phyloP scores from a whole-genome alignment of 495 filamentous ascomycete genomes.

The Penicillium soppii region DNA sequence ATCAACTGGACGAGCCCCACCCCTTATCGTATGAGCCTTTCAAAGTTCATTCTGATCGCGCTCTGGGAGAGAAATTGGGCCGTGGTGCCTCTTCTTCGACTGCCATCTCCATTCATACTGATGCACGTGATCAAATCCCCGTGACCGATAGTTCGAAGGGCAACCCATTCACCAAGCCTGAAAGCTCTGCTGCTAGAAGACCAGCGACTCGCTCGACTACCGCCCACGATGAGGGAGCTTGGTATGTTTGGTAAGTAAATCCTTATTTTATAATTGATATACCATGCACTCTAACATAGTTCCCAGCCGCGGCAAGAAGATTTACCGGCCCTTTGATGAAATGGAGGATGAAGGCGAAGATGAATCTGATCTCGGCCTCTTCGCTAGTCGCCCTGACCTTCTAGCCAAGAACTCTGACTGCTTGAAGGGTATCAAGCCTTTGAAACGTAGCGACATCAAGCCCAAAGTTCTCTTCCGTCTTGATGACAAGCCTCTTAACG shows the following conservation, averaged over 20 bases:
- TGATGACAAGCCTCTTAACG: constrained; percentile 30
- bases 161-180: constrained; percentile 63
- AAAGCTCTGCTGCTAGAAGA: constrained; percentile 4
- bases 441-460: constrained; percentile 74
- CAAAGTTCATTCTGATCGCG: constrained; percentile 49
- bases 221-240: constrained; percentile 70
- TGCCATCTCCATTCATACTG: constrained; percentile 79
- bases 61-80: neutral
- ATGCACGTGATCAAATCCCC: constrained; percentile 83
- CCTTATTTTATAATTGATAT: neutral
- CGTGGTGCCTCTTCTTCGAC: constrained; percentile 38
- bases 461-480: constrained; percentile 81
- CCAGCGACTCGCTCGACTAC: constrained; percentile 6
- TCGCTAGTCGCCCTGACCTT: constrained; percentile 39
- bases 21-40: constrained; percentile 29
- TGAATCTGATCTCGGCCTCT: constrained; percentile 48
- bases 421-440: constrained; percentile 43
- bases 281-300: constrained; percentile 24
- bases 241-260: constrained; percentile 80
- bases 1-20: constrained; percentile 50
- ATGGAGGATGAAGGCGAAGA: constrained; percentile 46
- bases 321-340: constrained; percentile 62
- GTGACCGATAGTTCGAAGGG: constrained; percentile 60
- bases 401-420: constrained; percentile 29
- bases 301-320: constrained; percentile 82